Percentiles rank a stretch among this genome's conserved stretches.
Evolutionary conservation across 2,329 filamentous ascomycete species (phyloP).

Genomic region (Neofusicoccum parvum): DNA sequence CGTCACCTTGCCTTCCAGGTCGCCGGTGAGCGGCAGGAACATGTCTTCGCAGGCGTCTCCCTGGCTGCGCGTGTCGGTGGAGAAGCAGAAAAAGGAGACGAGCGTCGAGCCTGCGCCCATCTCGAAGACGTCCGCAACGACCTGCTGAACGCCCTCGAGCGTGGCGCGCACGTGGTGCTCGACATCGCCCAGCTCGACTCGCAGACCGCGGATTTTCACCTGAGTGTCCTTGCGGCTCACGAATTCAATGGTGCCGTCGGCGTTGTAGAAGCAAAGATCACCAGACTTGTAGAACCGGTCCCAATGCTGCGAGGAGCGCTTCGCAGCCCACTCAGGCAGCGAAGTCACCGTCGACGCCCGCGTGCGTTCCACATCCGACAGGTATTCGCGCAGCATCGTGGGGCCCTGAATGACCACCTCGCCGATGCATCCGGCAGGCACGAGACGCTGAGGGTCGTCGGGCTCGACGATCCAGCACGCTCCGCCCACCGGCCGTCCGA

Average conservation of each 20-base stretch:
- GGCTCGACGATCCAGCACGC: constrained; percentile 32
- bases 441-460: constrained; percentile 29
- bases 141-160: constrained; percentile 28
- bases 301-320: no score
- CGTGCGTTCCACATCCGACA: constrained; percentile 36
- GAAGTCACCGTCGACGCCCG: constrained; percentile 21
- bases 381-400: constrained; percentile 37
- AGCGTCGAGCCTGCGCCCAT: constrained; percentile 33
- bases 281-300: not conserved
- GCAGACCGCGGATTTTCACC: not conserved
- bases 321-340: no score
- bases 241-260: constrained; percentile 37
- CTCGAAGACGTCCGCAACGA: constrained; percentile 25
- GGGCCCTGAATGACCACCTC: constrained; percentile 39
- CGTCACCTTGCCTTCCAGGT: no score
- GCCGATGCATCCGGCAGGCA: constrained; percentile 38
- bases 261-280: constrained; percentile 31
- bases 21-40: not conserved
- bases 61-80: no score
- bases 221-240: constrained; percentile 35
- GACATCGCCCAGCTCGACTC: not conserved
- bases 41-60: not conserved
- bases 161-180: constrained; percentile 26
- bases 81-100: not conserved
- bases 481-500: no score